Evolutionary conservation across 129 eudicot genomes (phyloP).

Genomic region (Lactuca saligna): DNA sequence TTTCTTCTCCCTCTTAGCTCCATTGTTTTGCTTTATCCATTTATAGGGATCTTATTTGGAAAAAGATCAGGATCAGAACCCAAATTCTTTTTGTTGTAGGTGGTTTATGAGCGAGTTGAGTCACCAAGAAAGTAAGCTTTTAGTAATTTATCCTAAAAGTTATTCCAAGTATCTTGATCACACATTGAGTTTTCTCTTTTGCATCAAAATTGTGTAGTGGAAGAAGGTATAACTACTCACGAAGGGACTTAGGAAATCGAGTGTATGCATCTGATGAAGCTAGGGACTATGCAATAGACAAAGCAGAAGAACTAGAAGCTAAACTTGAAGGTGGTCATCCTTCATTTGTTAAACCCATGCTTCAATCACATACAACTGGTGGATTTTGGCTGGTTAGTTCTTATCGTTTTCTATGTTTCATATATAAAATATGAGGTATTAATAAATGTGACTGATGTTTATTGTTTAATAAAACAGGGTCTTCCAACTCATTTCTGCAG

Average conservation of each 20-base stretch:
- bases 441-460: conserved; percentile 1
- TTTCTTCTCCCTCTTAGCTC: background rate
- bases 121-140: conserved; percentile 50
- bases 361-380: conserved; percentile 82
- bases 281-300: conserved; percentile 51
- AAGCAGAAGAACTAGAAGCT: conserved; percentile 67
- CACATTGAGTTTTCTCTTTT: background rate
- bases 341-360: conserved; percentile 70
- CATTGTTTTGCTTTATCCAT: background rate
- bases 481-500: conserved; percentile 67
- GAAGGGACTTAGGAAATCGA: conserved; percentile 54
- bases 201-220: background rate
- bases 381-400: conserved; percentile 82
- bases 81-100: conserved; percentile 37
- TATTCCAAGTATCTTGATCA: background rate
- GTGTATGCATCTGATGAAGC: conserved; percentile 83
- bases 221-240: conserved; percentile 36
- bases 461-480: conserved; percentile 40
- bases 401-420: too few species aligned
- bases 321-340: conserved; percentile 56
- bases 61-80: background rate
- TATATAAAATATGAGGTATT: background rate
- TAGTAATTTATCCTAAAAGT: background rate
- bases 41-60: background rate
- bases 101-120: conserved; percentile 42